These are phyloP conservation scores for Chaetomiaceae sp. DNA, from an alignment of 2,329 filamentous ascomycete genomes.

Conservation along the genomic window DNA sequence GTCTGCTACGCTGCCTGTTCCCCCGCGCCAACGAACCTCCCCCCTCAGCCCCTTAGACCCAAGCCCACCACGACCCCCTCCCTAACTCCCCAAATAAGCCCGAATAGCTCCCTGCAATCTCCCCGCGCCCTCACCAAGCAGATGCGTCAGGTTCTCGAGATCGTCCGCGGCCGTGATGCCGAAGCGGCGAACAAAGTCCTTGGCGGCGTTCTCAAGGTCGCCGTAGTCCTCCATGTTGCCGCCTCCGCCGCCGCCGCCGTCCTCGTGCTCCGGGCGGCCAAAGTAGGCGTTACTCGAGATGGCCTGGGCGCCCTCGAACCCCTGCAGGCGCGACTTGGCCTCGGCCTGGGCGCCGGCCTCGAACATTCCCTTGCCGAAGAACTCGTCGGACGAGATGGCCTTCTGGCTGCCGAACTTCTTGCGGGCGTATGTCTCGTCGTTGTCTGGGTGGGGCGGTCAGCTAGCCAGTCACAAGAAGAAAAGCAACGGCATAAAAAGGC, in stretches of 20 bases:
- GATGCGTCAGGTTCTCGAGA: slow-evolving; percentile 77
- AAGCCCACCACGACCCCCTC: background rate
- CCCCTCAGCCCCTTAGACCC: background rate
- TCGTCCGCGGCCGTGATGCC: slow-evolving; percentile 95
- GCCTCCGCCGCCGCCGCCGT: slow-evolving; percentile 63
- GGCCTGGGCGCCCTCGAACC: slow-evolving; percentile 84
- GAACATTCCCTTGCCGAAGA: slow-evolving; percentile 86
- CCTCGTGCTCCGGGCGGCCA: slow-evolving; percentile 74
- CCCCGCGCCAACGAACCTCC: no score
- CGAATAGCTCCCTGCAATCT: slow-evolving; percentile 73
- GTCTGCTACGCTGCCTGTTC: no score
- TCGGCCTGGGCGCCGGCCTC: slow-evolving; percentile 76
- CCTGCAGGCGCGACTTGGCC: slow-evolving; percentile 79
- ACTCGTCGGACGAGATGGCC: slow-evolving; percentile 95
- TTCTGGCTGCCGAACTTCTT: slow-evolving; percentile 89
- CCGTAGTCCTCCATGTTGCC: slow-evolving; percentile 92
- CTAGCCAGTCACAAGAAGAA: background rate
- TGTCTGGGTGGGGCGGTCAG: slow-evolving; percentile 43
- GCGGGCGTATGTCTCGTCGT: slow-evolving; percentile 77
- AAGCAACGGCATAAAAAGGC: background rate
- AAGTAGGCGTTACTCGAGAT: slow-evolving; percentile 99
- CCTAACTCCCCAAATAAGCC: slow-evolving; percentile 55
- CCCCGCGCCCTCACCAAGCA: slow-evolving; percentile 78
- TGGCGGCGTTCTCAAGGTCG: slow-evolving; percentile 86
- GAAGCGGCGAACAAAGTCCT: slow-evolving; percentile 92